A percentile compares a stretch with the other conserved stretches of the same genome.
Conservation (phyloP, 805 yeast genomes). For the Huiozyma naganishii region DNA sequence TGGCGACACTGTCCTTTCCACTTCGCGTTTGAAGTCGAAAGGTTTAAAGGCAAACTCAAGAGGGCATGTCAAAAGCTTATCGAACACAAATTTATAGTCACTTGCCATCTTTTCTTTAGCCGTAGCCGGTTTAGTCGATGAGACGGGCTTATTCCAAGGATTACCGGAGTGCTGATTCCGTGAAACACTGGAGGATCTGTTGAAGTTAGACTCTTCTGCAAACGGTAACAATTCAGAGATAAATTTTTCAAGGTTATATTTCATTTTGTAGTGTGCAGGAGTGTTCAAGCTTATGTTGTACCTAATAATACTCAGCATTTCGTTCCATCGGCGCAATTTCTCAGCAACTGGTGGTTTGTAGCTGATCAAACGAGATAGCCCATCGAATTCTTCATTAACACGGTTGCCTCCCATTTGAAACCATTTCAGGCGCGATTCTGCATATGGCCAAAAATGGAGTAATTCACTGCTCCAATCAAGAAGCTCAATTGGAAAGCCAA, state of each 20-base stretch:
- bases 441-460: conserved; percentile 21
- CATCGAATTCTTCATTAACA: conserved; percentile 6
- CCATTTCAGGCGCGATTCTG: conserved; percentile 23
- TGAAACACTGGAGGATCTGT: conserved; percentile 17
- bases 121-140: conserved; percentile 3
- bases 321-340: conserved; percentile 25
- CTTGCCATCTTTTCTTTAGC: conserved; percentile 12
- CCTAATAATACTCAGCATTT: conserved; percentile 10
- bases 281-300: conserved; percentile 18
- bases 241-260: conserved; percentile 16
- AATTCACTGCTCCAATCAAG: conserved; percentile 19
- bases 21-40: conserved; percentile 8
- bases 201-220: conserved; percentile 21
- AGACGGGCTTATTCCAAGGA: conserved; percentile 11
- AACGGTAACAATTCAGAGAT: conserved; percentile 20
- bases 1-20: conserved; percentile 10
- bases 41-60: conserved; percentile 13
- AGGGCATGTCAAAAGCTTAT: conserved; percentile 15
- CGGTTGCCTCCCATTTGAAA: conserved; percentile 14
- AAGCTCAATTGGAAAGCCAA: conserved; percentile 12
- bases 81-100: conserved; percentile 14
- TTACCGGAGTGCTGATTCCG: conserved; percentile 11
- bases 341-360: conserved; percentile 23
- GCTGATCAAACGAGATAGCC: conserved; percentile 20
- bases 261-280: conserved; percentile 17